phyloP scores from a whole-genome alignment of 495 filamentous ascomycete species.

The Daldinia vernicosa region DNA sequence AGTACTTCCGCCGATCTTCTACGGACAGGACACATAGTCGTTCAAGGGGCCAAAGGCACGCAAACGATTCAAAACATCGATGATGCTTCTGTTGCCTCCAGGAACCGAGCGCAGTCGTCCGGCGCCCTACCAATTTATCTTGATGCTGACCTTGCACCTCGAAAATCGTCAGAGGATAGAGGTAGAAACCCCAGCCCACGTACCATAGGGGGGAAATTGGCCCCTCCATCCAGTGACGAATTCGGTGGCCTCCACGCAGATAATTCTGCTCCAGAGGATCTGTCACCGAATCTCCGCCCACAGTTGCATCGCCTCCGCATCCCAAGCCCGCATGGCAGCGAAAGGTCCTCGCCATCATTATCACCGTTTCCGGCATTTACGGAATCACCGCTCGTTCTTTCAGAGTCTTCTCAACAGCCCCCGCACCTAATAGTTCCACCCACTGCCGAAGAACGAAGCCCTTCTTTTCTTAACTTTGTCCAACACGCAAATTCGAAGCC shows the following conservation, averaged over 20 bases:
- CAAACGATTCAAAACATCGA: slow-evolving; percentile 29
- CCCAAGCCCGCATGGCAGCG: slow-evolving; percentile 60
- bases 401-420: slow-evolving; percentile 55
- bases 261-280: slow-evolving; percentile 12
- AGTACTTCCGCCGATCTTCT: slow-evolving; percentile 75
- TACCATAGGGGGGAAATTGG: slow-evolving; percentile 47
- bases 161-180: slow-evolving; percentile 21
- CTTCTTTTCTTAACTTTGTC: slow-evolving; percentile 47
- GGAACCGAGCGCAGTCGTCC: slow-evolving; percentile 43
- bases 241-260: slow-evolving; percentile 25
- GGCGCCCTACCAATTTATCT: slow-evolving; percentile 32
- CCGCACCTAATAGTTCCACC: slow-evolving; percentile 49
- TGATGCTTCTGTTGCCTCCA: slow-evolving; percentile 12
- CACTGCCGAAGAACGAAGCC: slow-evolving; percentile 34
- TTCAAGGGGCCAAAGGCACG: slow-evolving; percentile 13
- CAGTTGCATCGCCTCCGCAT: slow-evolving; percentile 46
- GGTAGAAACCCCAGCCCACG: slow-evolving; percentile 35
- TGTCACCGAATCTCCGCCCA: slow-evolving; percentile 27
- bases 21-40: slow-evolving; percentile 6
- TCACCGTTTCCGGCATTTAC: slow-evolving; percentile 55
- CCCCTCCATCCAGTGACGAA: slow-evolving; percentile 41
- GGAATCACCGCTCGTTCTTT: slow-evolving; percentile 54
- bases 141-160: slow-evolving; percentile 32
- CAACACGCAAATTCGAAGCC: slow-evolving; percentile 60
- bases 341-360: slow-evolving; percentile 54